phyloP scores from a whole-genome alignment of 2,329 filamentous ascomycete genomes.

The Chaetomiaceae sp. region DNA sequence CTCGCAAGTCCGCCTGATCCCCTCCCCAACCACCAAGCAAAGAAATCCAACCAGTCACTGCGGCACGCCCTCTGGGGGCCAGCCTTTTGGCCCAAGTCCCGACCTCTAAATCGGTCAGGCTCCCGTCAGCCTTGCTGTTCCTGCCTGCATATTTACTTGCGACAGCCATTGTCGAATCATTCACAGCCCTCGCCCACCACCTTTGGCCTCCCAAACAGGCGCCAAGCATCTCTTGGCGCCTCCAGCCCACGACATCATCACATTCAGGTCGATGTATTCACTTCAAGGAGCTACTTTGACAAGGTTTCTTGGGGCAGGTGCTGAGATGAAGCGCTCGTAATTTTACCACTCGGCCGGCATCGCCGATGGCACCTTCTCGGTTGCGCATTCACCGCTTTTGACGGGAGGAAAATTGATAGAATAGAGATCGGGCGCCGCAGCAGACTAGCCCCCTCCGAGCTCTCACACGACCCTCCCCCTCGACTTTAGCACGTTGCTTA shows the following conservation, averaged over 20 bases:
- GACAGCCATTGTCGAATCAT: conserved; percentile 29
- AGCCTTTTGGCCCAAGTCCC: conserved; percentile 24
- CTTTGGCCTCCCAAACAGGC: conserved; percentile 5
- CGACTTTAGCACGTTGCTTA: background rate
- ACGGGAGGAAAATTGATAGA: conserved; percentile 7
- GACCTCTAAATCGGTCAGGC: conserved; percentile 29
- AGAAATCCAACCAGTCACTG: conserved; percentile 14
- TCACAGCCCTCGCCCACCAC: conserved; percentile 20
- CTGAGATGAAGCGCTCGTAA: background rate
- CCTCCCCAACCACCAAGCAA: background rate
- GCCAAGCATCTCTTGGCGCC: conserved; percentile 18
- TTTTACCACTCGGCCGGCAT: too few species aligned
- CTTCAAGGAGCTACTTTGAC: background rate
- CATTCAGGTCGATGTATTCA: background rate
- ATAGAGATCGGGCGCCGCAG: conserved; percentile 9
- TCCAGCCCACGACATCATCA: conserved; percentile 9
- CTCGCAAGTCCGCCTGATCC: background rate
- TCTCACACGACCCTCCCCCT: background rate
- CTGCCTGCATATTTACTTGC: conserved; percentile 26
- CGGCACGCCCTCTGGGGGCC: background rate
- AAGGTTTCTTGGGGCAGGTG: background rate
- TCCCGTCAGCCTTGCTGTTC: conserved; percentile 30
- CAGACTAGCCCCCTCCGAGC: background rate
- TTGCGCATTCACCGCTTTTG: conserved; percentile 26
- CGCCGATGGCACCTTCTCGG: too few species aligned